Percentiles rank a stretch among this genome's conserved stretches.
Conservation (phyloP, 495 filamentous ascomycete genomes). For the Podospora pseudocomata region DNA sequence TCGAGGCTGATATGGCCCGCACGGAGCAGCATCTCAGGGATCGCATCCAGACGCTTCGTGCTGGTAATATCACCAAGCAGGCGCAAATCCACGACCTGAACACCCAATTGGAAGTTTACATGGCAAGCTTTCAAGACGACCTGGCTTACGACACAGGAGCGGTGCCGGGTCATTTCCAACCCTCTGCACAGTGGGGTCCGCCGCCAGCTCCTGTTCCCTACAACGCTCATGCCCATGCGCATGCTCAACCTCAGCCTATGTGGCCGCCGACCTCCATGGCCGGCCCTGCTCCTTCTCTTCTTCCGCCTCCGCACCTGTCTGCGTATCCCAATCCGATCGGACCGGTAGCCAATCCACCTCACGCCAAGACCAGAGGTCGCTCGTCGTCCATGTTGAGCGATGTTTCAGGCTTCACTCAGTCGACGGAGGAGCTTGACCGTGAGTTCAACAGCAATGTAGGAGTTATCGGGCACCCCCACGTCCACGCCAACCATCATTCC, state of each 20-base stretch:
- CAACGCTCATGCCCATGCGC: not conserved
- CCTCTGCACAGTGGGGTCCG: slow-evolving; percentile 25
- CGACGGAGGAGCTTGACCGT: slow-evolving; percentile 40
- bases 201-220: slow-evolving; percentile 12
- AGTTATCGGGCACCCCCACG: slow-evolving; percentile 9
- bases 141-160: slow-evolving; percentile 7
- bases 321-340: slow-evolving; percentile 26
- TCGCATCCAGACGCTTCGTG: slow-evolving; percentile 35
- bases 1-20: slow-evolving; percentile 61
- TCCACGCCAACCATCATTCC: not conserved
- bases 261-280: slow-evolving; percentile 32
- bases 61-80: slow-evolving; percentile 40
- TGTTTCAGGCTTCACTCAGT: slow-evolving; percentile 63
- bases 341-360: slow-evolving; percentile 21
- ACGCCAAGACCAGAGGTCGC: slow-evolving; percentile 47
- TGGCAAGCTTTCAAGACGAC: slow-evolving; percentile 37
- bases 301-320: slow-evolving; percentile 20
- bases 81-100: slow-evolving; percentile 40
- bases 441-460: slow-evolving; percentile 9
- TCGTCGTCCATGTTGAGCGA: slow-evolving; percentile 67
- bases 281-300: slow-evolving; percentile 17
- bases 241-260: slow-evolving; percentile 15
- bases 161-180: slow-evolving; percentile 21
- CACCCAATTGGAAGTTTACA: slow-evolving; percentile 37
- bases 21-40: slow-evolving; percentile 47